A percentile compares a stretch with the other conserved stretches of the same genome.
Conservation (phyloP, 2,329 filamentous ascomycete species). For the Fusarium zealandicum region DNA sequence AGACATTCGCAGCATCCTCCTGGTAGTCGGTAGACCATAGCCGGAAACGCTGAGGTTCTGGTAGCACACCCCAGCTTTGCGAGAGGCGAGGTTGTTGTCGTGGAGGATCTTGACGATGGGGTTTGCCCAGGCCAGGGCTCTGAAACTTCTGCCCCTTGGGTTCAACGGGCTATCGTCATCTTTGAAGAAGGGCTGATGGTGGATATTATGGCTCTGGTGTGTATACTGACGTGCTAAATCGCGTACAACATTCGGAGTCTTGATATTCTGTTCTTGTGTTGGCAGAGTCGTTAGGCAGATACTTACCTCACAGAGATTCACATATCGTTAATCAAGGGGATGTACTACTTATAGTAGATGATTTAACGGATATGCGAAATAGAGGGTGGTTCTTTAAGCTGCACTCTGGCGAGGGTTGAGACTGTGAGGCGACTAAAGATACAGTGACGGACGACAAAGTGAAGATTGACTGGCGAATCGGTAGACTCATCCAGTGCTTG, state of each 20-base stretch:
- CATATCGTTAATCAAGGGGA: constrained; percentile 3
- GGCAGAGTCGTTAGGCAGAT: background rate
- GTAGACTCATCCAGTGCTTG: background rate
- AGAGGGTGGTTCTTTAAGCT: background rate
- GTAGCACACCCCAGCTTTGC: constrained; percentile 65
- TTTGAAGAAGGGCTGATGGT: constrained; percentile 33
- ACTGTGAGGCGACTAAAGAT: background rate
- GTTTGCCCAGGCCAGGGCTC: constrained; percentile 34
- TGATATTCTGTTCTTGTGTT: constrained; percentile 37
- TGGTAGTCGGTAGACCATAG: constrained; percentile 75
- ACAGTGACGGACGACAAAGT: background rate
- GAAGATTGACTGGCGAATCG: background rate
- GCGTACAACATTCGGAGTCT: constrained; percentile 56
- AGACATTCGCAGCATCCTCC: constrained; percentile 67
- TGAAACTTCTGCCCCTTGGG: constrained; percentile 43
- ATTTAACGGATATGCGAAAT: too few species aligned
- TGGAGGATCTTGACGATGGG: constrained; percentile 25
- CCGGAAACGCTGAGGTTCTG: constrained; percentile 71
- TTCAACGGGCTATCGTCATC: constrained; percentile 56
- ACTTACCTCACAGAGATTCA: background rate
- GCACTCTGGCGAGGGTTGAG: background rate
- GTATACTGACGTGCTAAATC: constrained; percentile 60
- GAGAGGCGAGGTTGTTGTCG: constrained; percentile 20
- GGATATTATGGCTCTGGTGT: constrained; percentile 59
- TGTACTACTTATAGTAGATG: background rate